Evolutionary conservation across 495 filamentous ascomycete genomes (phyloP), one percentile per base, ranked within the genome.

Genomic region (Podospora conica): DNA sequence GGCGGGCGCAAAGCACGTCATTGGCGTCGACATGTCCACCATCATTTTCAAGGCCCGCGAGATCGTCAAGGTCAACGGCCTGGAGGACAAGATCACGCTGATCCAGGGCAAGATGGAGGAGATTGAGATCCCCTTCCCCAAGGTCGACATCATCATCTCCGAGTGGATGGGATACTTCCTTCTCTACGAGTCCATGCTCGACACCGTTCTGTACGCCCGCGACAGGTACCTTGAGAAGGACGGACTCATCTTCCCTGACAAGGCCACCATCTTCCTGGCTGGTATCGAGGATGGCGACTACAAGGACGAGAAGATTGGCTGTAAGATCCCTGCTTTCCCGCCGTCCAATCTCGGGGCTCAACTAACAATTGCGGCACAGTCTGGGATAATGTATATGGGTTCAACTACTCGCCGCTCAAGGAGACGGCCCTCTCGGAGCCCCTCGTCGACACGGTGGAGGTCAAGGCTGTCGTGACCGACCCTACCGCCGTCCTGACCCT

Each of bases 151-250:
- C 75, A 96, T 97, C 69, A 87, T 97, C 64, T 96, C 92, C 2
- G 93, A 97, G 75, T 97, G 93, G 93, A 97, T 97, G 93, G 93
- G 93, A 5, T 97, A 97, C 74, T 90, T 90, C 74, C 82, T 97
- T 5, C 85, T 97, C 9, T 97, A 95, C 74, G 93, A 97, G 82
- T 88, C 87, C 70, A 97, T 97, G 93, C 85, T 97, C 67, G 92
- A 96, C 77, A 96, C 92, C 10, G 93, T 97, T 31, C 81, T 97
- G 58, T 92, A 90, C 66, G 93, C 93, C 23, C 83, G 93, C 55
- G 93, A 97, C 78, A 87, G 82, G 67, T 97, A 91, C 78, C 87
- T 97, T 22, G 85, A 76, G 24, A 78, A 78, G 70, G 86, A 88
- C 9, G 93, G 93, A 27, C 80, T 96, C 40, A 96, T 97, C 84